Base-by-base conservation (phyloP, 805 yeast species). In the Ogataea angusta region DNA sequence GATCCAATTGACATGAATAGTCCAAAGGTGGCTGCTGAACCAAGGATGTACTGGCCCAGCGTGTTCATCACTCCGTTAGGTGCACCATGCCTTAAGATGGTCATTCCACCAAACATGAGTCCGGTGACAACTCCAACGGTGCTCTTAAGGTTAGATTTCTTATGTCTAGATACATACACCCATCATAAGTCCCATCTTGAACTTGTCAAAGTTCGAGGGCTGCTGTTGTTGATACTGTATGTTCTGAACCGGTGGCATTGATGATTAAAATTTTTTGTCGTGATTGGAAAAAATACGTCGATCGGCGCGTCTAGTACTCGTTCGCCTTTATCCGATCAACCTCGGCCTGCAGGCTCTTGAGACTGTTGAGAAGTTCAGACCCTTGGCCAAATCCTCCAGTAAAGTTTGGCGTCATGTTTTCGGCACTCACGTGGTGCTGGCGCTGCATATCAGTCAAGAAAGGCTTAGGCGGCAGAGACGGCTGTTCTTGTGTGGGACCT, bases 101-200 rank as follows among this genome's bases (percentile, higher is more conserved):
- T 83, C 58, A 86, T 80, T 17, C 96, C 95, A 37, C 98, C 99
- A 63, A 91, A 93, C 51, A 95, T 69, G 34, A 91, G 83, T 48
- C 99, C 99, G 28, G 91, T 88, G 57, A 95, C 93, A 8, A 89
- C 93, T 50, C 99, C 99, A 25, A 83, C 90, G 25, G 88, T 77
- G 43, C 80, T 69, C 75, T 69, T 25, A 14, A 21, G 10, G 56
- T 54, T 53, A 49, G 59, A 47, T 10, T n/a, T 10, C 7, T 19
- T 19, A 13, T 15, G 18, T 15, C 15, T 12, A 10, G 21, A 41
- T 47, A 64, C 76, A 42, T 67, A 70, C 80, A 48, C 99, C 99
- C 97, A 93, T 93, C 70, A 91, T 70, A 46, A 89, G 82, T 40
- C 99, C 99, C 98, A 93, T 93, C 69, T 93, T 93, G 78, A 93